phyloP scores from a whole-genome alignment of 2,329 filamentous ascomycete species.

The Alternaria sp. region DNA sequence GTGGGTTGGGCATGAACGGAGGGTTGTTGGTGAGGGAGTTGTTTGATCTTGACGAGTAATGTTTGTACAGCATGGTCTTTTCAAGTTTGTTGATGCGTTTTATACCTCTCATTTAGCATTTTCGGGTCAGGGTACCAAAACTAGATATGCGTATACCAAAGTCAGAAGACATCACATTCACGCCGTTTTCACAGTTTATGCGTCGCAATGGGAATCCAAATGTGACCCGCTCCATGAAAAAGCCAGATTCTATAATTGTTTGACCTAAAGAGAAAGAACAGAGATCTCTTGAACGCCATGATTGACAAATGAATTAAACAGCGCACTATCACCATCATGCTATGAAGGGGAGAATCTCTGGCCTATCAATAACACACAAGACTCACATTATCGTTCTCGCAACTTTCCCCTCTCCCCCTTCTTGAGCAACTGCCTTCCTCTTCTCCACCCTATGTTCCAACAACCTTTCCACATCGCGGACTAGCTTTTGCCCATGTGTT shows the following conservation, averaged over 20 bases:
- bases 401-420: not conserved
- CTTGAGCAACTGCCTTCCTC: not conserved
- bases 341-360: not conserved
- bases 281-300: not conserved
- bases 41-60: not conserved
- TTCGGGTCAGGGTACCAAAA: not conserved
- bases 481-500: not conserved
- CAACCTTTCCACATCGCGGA: not conserved
- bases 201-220: not conserved
- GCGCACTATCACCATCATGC: not conserved
- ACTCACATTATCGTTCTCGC: not conserved
- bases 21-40: not conserved
- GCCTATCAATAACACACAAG: fast-evolving
- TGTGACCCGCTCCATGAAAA: not conserved
- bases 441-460: not conserved
- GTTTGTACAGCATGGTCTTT: not conserved
- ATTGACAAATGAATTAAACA: not conserved
- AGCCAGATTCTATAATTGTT: not conserved
- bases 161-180: not conserved
- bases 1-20: slow-evolving; percentile 3
- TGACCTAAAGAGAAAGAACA: not conserved
- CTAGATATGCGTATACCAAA: not conserved
- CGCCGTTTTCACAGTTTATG: not conserved
- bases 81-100: not conserved
- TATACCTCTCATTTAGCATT: not conserved